Base-by-base conservation (phyloP, 345 rosid genomes). In the Syzygium aromaticum region DNA sequence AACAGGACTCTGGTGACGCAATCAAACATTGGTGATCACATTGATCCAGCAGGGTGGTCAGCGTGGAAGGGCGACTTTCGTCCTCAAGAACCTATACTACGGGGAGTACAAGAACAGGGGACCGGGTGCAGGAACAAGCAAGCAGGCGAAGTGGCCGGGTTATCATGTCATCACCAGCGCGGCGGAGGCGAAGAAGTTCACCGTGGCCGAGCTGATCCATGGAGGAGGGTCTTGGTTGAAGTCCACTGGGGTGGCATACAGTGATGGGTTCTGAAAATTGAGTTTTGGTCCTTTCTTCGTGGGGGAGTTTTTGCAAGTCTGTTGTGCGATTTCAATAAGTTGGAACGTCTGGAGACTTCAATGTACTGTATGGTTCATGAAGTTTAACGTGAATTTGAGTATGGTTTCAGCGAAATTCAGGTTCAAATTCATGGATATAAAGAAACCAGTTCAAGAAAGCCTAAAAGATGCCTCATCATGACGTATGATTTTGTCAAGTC, bases 101-200 rank as follows among this genome's bases (percentile, higher is more conserved):
- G 84, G 52, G 84, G 30, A 80, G 28, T 11, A 46, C 28, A 46
- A 22, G 84, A 46, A 46, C 84, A 46, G 25, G 53, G 84, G 53
- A 46, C 84, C 53, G 0, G 19, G 86, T 1, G 93, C 94, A 7
- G 95, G 93, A 10, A 93, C 94, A 8, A 91, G 94, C 67, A 88
- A 92, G 84, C 87, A 97, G 87, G 98, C 94, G 16, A 91, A 87
- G 1, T 96, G 99, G 98, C 88, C 92, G 0, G 98, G 97, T 84
- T 46, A 77, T 54, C 63, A 57, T 2, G 63, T 57, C 63, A 57
- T 0, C 63, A 1, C 2, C 63, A 57, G 63, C 7, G 7, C 6
- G 28, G 7, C 5, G 28, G 28, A 59, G 28, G 64, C 64, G 12
- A 59, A 59, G 64, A 59, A 59, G 28, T 13, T 59, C 64, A 1